Percentiles rank a stretch among this genome's conserved stretches.
phyloP scores from a whole-genome alignment of 768 basidiomycete genomes.

The Infundibulicybe gibba region DNA sequence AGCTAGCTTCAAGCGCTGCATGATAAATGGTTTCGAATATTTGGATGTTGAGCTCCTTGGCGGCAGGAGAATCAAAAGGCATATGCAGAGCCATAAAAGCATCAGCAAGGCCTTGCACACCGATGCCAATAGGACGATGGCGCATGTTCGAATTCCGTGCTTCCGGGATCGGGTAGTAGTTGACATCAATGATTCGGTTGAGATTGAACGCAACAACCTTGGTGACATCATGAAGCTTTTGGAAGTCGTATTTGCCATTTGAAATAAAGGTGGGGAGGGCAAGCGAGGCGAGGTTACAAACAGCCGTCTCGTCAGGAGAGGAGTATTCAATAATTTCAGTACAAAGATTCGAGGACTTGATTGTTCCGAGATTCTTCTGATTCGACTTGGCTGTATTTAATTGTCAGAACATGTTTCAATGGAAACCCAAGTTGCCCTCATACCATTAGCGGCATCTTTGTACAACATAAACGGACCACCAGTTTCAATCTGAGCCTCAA shows the following conservation, averaged over 20 bases:
- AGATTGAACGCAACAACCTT: constrained; percentile 94
- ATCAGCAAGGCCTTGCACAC: constrained; percentile 97
- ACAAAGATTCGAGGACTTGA: constrained; percentile 99
- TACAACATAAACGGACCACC: constrained; percentile 99
- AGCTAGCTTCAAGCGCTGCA: constrained; percentile 86
- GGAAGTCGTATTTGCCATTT: constrained; percentile 85
- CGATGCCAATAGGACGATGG: constrained; percentile 95
- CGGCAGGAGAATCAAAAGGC: constrained; percentile 90
- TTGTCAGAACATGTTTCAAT: not conserved
- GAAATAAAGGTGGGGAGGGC: constrained; percentile 90
- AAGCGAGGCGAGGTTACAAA: constrained; percentile 97
- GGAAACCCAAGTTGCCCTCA: constrained; percentile 17
- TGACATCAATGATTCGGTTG: constrained; percentile 91
- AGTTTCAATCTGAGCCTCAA: constrained; percentile 97
- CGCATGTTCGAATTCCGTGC: constrained; percentile 93
- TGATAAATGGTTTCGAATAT: constrained; percentile 99
- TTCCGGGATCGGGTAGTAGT: constrained; percentile 93
- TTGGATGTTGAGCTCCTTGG: constrained; percentile 85
- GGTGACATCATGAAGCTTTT: constrained; percentile 89
- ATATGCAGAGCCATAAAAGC: constrained; percentile 96
- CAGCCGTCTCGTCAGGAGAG: constrained; percentile 94
- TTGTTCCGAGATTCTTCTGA: constrained; percentile 96
- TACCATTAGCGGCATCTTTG: constrained; percentile 94
- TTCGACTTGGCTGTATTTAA: constrained; percentile 83
- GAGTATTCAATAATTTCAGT: constrained; percentile 99